Base-by-base conservation (phyloP, 2,329 filamentous ascomycete species). In the Lecanosticta acicola region DNA sequence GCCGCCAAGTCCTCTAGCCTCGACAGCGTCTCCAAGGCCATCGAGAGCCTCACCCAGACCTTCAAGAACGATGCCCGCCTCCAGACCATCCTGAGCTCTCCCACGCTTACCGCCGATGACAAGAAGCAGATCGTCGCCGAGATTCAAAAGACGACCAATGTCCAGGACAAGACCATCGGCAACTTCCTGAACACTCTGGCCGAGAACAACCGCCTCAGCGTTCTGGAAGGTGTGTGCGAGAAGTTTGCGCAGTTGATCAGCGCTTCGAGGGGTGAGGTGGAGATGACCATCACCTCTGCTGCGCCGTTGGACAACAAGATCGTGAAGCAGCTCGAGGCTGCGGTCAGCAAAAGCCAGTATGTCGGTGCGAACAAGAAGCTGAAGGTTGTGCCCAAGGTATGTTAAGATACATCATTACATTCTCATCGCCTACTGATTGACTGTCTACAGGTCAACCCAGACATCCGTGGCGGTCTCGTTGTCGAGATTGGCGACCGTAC, bases 401-500 rank as follows among this genome's bases (percentile, higher is more conserved):
- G 48, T 34, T 14, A 9, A 14, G 14, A 40, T 19, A 7, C 26
- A 32, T 13, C 7, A 19, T 87, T 72, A 48, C 21, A 11, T 19
- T 19, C 35, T 3, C 17, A 37, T 37, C 4, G 5, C 7, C 35
- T 37, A 5, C 14, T 19, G n/a, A 37, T 4, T 18, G 35, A n/a
- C 8, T n/a, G 36, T 19, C 41, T 20, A 21, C 56, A 89, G 86
- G 86, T 97, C 71, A 93, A 95, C 81, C 80, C 91, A 52, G 91
- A 97, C 49, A 91, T 98, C 66, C 74, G 94, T 58, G 93, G 93
- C 59, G 93, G 93, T 53, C 83, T 98, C 59, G 74, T 98, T 58
- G 91, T 98, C 66, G 91, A 97, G 76, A 85, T 97, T 60, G 91
- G 90, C 65, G 91, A 97, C 79, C 86, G 91, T 68, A 97, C 91